Evolutionary conservation across 768 basidiomycete genomes (phyloP), one percentile per base, ranked within the genome.

Genomic region (Hypholoma sublateritium): DNA sequence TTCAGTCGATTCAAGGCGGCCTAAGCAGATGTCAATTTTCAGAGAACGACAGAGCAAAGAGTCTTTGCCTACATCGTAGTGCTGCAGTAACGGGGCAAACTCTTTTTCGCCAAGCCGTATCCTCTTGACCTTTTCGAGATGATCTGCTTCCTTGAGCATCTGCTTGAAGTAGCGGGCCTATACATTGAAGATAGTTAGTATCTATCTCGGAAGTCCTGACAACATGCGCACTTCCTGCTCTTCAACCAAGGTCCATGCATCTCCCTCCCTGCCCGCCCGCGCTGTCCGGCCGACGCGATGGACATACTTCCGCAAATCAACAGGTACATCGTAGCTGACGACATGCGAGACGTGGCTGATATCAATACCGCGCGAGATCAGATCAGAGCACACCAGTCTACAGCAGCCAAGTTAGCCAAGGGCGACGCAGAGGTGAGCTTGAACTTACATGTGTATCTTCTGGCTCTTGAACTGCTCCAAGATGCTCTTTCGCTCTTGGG

Each of bases 251-350:
- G 90, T 91, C 96, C 96, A 99, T 2, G 95, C 95, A 60, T 90
- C 84, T 5, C 97, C 97, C 19, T 74, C 73, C 45, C 90, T 79
- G 7, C 97, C 97, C 3, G 97, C 97, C 50, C 97, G 83, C 2
- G 97, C 97, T 5, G 97, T 98, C 43, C 97, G 82, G 19, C 97
- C 97, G 8, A 95, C 96, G 52, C 97, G 88, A 71, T 99, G 97
- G 11, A 99, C 92, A 67, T 99, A 99, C 70, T 98, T 98, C 50
- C 93, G 83, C 84, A 98, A 95, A 69, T 98, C 97, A n/a, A 97
- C 82, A 8, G 97, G 95, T 2, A 85, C 87, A 68, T 99, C 97
- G 70, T 99, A 98, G 66, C 89, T 95, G 46, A 99, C 84, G 28
- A 99, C 96, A 70, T 97, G 91, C 2, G 87, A 84, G 34, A 98